These are phyloP conservation scores for Chlorella ohadii DNA, from an alignment of 139 green algal species.

Conservation along the genomic window DNA sequence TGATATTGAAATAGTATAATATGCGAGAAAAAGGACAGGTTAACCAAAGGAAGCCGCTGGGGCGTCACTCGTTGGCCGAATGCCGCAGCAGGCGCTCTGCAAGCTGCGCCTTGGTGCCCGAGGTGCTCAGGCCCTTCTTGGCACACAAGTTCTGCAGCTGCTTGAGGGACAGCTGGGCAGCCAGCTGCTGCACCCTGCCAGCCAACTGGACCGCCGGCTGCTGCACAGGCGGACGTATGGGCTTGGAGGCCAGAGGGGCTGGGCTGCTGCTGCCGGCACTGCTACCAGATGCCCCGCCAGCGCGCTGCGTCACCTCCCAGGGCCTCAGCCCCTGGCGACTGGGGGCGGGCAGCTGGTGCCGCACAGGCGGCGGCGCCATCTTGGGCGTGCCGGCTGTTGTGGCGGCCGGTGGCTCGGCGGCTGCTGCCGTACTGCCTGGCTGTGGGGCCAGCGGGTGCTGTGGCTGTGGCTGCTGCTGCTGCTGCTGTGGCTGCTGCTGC, in stretches of 20 bases:
- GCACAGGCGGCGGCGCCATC: background rate
- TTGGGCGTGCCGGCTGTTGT: background rate
- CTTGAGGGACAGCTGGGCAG: background rate
- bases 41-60: too few species aligned
- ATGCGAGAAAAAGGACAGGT: too few species aligned
- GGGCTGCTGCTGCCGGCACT: background rate
- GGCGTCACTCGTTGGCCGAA: too few species aligned
- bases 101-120: conserved; percentile 25
- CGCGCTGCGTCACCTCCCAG: background rate
- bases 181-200: conserved; percentile 8
- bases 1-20: too few species aligned
- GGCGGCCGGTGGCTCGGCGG: background rate
- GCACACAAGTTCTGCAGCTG: background rate
- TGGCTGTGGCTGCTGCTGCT: background rate
- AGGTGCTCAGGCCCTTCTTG: conserved; percentile 1
- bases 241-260: background rate
- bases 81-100: conserved; percentile 9
- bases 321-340: background rate
- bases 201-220: background rate
- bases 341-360: background rate
- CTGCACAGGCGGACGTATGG: too few species aligned
- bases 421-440: background rate
- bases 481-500: background rate
- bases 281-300: background rate
- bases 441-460: too few species aligned